phyloP scores from a whole-genome alignment of 306 rosid genomes.

The Vachellia pachyceras region DNA sequence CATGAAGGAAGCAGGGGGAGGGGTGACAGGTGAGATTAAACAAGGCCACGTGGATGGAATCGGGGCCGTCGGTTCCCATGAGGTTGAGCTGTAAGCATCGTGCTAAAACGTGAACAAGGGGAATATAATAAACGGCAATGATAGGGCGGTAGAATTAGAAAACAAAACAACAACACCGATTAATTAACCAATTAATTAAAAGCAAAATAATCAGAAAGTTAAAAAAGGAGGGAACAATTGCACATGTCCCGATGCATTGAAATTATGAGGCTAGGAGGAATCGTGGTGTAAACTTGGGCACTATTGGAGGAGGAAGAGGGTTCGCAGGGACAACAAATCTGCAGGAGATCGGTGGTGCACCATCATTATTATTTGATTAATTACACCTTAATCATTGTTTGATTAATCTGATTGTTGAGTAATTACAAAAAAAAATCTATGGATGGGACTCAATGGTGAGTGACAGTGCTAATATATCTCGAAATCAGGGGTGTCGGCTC shows the following conservation, averaged over 20 bases:
- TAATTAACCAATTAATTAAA: conserved; percentile 42
- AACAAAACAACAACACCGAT: conserved; percentile 21
- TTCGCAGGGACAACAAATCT: conserved; percentile 54
- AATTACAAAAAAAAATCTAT: neutral
- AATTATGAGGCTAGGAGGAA: conserved; percentile 73
- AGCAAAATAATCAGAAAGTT: conserved; percentile 34
- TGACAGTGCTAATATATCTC: too few species aligned
- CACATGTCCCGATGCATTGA: conserved; percentile 61
- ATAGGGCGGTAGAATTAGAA: conserved; percentile 45
- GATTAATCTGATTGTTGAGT: conserved; percentile 35
- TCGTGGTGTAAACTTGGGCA: conserved; percentile 73
- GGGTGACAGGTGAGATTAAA: conserved; percentile 53
- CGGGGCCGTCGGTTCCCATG: conserved; percentile 37
- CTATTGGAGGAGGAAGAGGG: conserved; percentile 43
- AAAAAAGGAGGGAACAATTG: conserved; percentile 16
- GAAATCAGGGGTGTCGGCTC: too few species aligned
- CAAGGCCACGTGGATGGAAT: conserved; percentile 64
- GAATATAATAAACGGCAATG: conserved; percentile 64
- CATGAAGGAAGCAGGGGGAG: neutral
- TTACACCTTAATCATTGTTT: conserved; percentile 38
- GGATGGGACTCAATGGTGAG: neutral
- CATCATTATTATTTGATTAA: neutral
- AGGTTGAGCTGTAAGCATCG: conserved; percentile 91
- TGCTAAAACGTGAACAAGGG: conserved; percentile 79
- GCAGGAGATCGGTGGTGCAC: conserved; percentile 49